Conservation (phyloP, 2,329 filamentous ascomycete genomes). For the Elsinoe arachidis region DNA sequence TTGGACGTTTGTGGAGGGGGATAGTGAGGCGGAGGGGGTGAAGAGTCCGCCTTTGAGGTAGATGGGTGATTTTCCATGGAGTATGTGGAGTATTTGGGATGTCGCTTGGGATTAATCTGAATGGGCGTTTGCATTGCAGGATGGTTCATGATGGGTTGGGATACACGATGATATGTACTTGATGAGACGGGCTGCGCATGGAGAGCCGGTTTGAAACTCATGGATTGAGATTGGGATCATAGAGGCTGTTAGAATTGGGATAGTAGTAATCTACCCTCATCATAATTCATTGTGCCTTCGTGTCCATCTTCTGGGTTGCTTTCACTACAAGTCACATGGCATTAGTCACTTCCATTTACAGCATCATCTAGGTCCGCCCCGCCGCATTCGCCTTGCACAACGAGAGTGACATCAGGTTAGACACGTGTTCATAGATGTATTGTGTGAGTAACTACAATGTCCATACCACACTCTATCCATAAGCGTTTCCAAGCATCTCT, state of each 20-base stretch:
- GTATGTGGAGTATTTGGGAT: not conserved
- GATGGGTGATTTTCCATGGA: not conserved
- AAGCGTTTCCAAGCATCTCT: not conserved
- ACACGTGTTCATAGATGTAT: no score
- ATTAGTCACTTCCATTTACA: no score
- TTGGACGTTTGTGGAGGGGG: constrained; percentile 80
- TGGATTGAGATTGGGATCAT: not conserved
- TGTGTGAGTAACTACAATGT: no score
- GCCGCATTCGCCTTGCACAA: no score
- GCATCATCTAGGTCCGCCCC: no score
- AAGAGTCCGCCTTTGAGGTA: not conserved
- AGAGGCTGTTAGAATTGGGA: not conserved
- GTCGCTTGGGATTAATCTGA: not conserved
- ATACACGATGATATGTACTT: constrained; percentile 6
- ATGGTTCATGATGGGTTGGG: not conserved
- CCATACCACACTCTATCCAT: no score
- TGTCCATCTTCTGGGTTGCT: no score
- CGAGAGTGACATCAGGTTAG: no score
- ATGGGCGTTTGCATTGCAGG: not conserved
- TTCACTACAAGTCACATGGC: no score
- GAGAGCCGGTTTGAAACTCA: not conserved
- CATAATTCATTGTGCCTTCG: not conserved
- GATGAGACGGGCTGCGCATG: not conserved
- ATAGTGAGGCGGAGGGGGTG: constrained; percentile 35
- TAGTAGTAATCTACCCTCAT: not conserved